A percentile compares a stretch with the other conserved stretches of the same genome.
Evolutionary conservation across 2,329 filamentous ascomycete species (phyloP).

Genomic region (Colletotrichum sp.): DNA sequence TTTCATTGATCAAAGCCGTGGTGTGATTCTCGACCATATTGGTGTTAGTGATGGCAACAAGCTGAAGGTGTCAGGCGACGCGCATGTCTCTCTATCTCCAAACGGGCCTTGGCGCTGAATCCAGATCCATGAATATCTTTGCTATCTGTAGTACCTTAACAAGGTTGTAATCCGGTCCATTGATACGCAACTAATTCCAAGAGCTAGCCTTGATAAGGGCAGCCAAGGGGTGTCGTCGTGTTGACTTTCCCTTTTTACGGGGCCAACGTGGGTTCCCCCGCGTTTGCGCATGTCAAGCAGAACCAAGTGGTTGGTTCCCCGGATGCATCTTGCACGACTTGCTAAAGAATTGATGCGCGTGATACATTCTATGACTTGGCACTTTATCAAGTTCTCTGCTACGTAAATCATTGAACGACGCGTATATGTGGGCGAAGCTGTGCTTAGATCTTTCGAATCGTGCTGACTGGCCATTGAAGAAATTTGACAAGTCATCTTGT

Average conservation of each 20-base stretch:
- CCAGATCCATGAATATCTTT: neutral
- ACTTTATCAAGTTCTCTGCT: neutral
- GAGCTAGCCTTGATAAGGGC: neutral
- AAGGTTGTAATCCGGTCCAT: neutral
- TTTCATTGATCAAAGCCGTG: neutral
- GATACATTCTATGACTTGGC: neutral
- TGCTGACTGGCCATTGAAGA: fast-evolving
- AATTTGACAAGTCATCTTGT: fast-evolving
- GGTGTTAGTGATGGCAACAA: neutral
- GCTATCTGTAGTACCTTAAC: neutral
- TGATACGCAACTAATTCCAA: neutral
- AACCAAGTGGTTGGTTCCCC: neutral
- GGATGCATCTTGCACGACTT: neutral
- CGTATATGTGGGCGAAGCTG: neutral
- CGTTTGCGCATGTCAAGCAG: neutral
- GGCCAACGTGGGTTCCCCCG: neutral
- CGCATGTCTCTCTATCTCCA: neutral
- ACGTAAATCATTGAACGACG: neutral
- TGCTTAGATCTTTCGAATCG: neutral
- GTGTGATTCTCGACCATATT: neutral
- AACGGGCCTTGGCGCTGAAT: neutral
- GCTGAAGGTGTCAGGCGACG: neutral
- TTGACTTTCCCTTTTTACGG: neutral
- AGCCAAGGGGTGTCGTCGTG: neutral
- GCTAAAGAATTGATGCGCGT: neutral